Evolutionary conservation across 139 green algal species (phyloP), one percentile per base, ranked within the genome.

Genomic region (Asterochloris erici): DNA sequence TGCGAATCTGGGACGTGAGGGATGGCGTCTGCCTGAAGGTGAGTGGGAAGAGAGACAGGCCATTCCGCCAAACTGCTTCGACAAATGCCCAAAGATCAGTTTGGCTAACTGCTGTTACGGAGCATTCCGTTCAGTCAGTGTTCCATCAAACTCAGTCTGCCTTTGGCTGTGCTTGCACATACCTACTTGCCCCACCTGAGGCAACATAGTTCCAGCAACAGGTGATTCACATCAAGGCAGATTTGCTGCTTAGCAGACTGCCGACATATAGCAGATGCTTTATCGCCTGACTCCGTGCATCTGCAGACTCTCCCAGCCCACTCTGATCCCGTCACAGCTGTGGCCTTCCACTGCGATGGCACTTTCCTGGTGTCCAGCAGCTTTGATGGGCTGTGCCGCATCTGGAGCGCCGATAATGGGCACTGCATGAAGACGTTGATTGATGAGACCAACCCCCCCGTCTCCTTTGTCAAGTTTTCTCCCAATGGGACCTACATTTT

Each of bases 401-500:
- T 93, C 23, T 95, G 91, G 90, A 54, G 89, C 74, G 85, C 87
- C 47, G 82, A 87, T 47, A 97, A 86, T 11, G 95, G 96, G 0
- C 83, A 95, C 27, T 98, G 95, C 89, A 74, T 96, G 15, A 90
- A 93, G 66, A 98, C 93, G 12, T 82, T 98, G 27, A 92, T 94
- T 6, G 91, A 95, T 78, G 84, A 89, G 6, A 84, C 89, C 19
- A 90, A 87, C 63, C 88, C 90, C 10, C 95, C 96, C 12, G 88
- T 98, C 13, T 93, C 89, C 13, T 94, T 85, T 73, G 91, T 92
- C 1, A 79, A 79, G 19, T 98, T 98, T 90, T 93, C 90, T 2
- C 96, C 96, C 77, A 98, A 98, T 79, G 93, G 91, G 64, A 84
- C 84, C 17, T 95, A 91, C 84, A 73, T 96, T 16, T 87, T 97